Evolutionary conservation across 306 rosid species (phyloP).

Genomic region (Nissolia schottii): DNA sequence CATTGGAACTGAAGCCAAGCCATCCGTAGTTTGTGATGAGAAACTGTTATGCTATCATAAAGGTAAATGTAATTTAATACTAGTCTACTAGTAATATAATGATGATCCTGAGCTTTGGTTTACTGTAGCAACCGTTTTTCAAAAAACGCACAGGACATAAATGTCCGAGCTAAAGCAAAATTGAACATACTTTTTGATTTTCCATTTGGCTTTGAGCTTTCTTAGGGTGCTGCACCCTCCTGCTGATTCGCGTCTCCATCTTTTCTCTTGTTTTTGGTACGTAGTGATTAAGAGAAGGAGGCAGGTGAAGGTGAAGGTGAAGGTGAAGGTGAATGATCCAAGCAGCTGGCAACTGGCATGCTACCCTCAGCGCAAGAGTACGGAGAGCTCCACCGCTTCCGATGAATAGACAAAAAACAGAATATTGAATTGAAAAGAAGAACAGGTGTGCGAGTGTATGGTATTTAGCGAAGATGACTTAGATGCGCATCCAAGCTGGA

Average conservation of each 20-base stretch:
- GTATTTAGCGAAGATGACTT: neutral
- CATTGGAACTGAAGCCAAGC: constrained; percentile 35
- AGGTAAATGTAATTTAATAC: constrained; percentile 14
- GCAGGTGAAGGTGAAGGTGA: no score
- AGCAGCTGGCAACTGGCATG: no score
- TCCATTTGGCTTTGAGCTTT: constrained; percentile 49
- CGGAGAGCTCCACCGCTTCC: no score
- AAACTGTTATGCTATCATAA: constrained; percentile 22
- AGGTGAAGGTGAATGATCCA: no score
- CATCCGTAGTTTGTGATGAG: constrained; percentile 25
- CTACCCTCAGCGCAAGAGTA: no score
- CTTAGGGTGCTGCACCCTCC: constrained; percentile 35
- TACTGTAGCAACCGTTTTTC: constrained; percentile 57
- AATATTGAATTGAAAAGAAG: neutral
- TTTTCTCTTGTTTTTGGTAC: no score
- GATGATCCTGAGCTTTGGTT: neutral
- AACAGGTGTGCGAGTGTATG: no score
- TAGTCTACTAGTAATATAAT: no score
- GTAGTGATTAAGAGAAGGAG: no score
- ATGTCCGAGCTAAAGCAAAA: constrained; percentile 7
- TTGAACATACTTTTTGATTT: constrained; percentile 53
- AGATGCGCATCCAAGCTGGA: constrained; percentile 3
- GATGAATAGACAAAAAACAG: no score
- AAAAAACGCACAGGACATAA: constrained; percentile 5
- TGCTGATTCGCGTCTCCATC: constrained; percentile 53